phyloP scores from a whole-genome alignment of 495 filamentous ascomycete species.

The Neurospora sp. region DNA sequence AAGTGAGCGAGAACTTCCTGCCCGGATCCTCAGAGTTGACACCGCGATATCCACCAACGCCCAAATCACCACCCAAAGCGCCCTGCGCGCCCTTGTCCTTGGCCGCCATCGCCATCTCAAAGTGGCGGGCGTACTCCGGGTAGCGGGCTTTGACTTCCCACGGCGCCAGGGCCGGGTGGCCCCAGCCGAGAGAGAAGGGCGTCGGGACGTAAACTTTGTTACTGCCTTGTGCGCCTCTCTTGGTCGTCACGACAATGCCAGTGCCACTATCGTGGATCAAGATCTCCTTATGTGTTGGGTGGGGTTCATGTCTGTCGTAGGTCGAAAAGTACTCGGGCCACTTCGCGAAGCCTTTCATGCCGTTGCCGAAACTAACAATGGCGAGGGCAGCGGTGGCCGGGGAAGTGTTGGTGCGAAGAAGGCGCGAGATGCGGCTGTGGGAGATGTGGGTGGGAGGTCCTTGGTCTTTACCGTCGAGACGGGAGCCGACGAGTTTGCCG shows the following conservation, averaged over 20 bases:
- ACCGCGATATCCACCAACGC: background rate
- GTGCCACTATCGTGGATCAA: background rate
- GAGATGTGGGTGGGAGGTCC: conserved; percentile 4
- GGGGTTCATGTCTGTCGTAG: conserved; percentile 14
- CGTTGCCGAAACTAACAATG: conserved; percentile 18
- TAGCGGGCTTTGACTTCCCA: conserved; percentile 22
- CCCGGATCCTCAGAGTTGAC: background rate
- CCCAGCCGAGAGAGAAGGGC: conserved; percentile 20
- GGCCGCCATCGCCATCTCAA: conserved; percentile 12
- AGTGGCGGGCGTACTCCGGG: conserved; percentile 10
- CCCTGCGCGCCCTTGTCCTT: conserved; percentile 5
- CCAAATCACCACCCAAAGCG: conserved; percentile 9
- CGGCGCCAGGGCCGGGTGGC: conserved; percentile 14
- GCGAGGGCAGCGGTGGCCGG: conserved; percentile 5
- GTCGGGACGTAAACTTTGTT: background rate
- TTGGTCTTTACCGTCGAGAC: background rate
- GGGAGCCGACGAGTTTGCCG: conserved; percentile 4
- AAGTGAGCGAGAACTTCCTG: background rate
- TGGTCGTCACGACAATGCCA: background rate
- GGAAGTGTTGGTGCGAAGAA: conserved; percentile 3
- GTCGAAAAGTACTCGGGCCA: conserved; percentile 19
- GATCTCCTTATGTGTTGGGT: background rate
- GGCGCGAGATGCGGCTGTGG: conserved; percentile 16
- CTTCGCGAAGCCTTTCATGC: conserved; percentile 12
- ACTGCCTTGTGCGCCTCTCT: background rate